These are phyloP conservation scores for Diaporthe citriasiana DNA, from an alignment of 2,329 filamentous ascomycete genomes.

Conservation along the genomic window DNA sequence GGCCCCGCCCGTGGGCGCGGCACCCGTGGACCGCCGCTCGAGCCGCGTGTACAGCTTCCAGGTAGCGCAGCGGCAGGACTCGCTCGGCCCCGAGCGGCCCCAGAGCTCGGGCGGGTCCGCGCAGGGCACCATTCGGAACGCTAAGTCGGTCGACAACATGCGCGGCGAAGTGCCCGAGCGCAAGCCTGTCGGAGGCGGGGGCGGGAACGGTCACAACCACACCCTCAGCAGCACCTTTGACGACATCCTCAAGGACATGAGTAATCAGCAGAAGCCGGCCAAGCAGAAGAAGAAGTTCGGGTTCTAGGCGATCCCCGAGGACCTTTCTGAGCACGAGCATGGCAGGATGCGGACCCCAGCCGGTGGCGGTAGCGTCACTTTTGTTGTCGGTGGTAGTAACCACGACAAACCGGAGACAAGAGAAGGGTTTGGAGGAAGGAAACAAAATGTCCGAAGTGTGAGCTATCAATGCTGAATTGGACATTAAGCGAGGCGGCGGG, in stretches of 20 bases:
- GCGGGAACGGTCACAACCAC: constrained; percentile 36
- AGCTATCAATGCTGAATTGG: constrained; percentile 12
- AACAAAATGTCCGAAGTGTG: constrained; percentile 8
- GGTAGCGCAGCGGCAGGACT: constrained; percentile 35
- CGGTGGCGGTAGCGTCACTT: neutral
- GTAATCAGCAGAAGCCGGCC: constrained; percentile 47
- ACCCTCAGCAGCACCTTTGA: constrained; percentile 52
- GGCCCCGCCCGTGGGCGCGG: constrained; percentile 38
- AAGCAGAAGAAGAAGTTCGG: constrained; percentile 48
- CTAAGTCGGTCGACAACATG: constrained; percentile 46
- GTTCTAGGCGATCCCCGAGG: constrained; percentile 41
- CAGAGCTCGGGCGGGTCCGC: constrained; percentile 32
- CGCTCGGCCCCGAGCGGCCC: constrained; percentile 18
- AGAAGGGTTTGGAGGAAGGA: neutral
- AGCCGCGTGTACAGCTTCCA: constrained; percentile 42
- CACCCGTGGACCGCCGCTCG: constrained; percentile 40
- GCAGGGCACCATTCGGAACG: constrained; percentile 39
- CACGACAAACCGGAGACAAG: neutral
- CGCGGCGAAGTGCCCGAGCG: constrained; percentile 34
- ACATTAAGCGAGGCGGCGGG: constrained; percentile 6
- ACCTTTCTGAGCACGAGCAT: constrained; percentile 39
- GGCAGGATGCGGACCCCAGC: constrained; percentile 15
- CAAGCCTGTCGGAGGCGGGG: constrained; percentile 40
- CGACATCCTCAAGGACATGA: constrained; percentile 55
- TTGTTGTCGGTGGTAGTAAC: neutral